phyloP scores from a whole-genome alignment of 2,329 filamentous ascomycete species.

The Truncatella angustata region DNA sequence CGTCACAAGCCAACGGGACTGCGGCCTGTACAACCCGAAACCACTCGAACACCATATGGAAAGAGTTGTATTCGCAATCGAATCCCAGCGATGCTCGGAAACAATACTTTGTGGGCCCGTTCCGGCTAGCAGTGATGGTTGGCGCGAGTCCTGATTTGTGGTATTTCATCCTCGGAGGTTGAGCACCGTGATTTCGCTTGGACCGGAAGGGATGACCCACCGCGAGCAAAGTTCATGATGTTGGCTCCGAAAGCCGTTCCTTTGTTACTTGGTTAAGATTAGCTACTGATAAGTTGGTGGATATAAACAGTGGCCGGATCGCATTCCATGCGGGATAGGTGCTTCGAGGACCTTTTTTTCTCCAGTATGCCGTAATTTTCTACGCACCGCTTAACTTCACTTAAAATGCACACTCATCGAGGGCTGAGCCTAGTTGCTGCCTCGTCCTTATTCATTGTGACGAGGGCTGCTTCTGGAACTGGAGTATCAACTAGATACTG shows the following conservation, averaged over 20 bases:
- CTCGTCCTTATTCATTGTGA: background rate
- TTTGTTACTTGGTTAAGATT: background rate
- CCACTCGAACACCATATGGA: background rate
- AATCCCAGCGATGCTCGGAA: background rate
- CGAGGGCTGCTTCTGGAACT: slow-evolving; percentile 17
- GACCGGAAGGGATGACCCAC: too few relatives aligned
- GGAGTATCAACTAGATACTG: slow-evolving; percentile 33
- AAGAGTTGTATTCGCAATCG: too few relatives aligned
- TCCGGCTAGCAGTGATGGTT: background rate
- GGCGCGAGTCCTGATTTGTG: background rate
- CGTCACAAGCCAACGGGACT: background rate
- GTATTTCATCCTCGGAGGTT: background rate
- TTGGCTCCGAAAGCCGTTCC: background rate
- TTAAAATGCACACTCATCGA: background rate
- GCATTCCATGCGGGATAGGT: too few relatives aligned
- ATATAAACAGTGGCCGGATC: too few relatives aligned
- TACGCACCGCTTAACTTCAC: background rate
- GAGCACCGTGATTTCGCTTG: slow-evolving; percentile 1
- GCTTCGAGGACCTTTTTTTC: too few relatives aligned
- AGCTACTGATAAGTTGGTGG: too few relatives aligned
- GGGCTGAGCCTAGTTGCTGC: background rate
- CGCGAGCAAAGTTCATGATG: background rate
- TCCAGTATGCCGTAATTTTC: too few relatives aligned
- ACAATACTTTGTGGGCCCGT: background rate
- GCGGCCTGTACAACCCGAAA: background rate